Percentiles rank a stretch among this genome's conserved stretches.
Conservation (phyloP, 257 asterid species). For the Marsdenia floribunda region DNA sequence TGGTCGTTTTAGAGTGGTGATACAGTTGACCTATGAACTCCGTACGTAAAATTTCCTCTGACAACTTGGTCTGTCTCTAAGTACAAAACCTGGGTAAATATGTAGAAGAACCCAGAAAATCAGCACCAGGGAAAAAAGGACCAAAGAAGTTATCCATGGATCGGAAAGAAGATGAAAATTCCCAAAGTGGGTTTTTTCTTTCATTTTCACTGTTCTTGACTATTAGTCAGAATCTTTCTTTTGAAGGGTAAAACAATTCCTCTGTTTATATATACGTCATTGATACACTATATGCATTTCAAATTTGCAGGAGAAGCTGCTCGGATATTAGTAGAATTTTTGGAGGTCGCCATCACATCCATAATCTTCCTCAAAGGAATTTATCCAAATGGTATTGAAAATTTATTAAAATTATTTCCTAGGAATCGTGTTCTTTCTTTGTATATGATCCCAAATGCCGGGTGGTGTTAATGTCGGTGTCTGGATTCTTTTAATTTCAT, state of each 20-base stretch:
- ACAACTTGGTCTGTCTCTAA: background rate
- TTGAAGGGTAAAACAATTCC: background rate
- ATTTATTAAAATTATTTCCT: background rate
- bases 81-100: no score
- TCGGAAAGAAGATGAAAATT: background rate
- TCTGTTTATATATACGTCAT: background rate
- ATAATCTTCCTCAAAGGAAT: slow-evolving; percentile 75
- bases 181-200: background rate
- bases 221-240: background rate
- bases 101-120: background rate
- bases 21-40: no score
- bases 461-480: background rate
- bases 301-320: slow-evolving; percentile 56
- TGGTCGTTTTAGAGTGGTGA: no score
- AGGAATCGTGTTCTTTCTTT: background rate
- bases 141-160: background rate
- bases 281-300: background rate
- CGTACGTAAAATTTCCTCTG: no score
- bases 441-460: background rate
- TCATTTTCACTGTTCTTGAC: background rate
- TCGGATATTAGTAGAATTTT: slow-evolving; percentile 61
- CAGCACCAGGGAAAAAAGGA: background rate
- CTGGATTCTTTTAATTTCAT: slow-evolving; percentile 2
- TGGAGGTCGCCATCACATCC: slow-evolving; percentile 82
- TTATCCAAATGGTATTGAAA: slow-evolving; percentile 60